A percentile compares a stretch with the other conserved stretches of the same genome.
Conservation (phyloP, 2,329 filamentous ascomycete genomes). For the Venturiaceae sp. region DNA sequence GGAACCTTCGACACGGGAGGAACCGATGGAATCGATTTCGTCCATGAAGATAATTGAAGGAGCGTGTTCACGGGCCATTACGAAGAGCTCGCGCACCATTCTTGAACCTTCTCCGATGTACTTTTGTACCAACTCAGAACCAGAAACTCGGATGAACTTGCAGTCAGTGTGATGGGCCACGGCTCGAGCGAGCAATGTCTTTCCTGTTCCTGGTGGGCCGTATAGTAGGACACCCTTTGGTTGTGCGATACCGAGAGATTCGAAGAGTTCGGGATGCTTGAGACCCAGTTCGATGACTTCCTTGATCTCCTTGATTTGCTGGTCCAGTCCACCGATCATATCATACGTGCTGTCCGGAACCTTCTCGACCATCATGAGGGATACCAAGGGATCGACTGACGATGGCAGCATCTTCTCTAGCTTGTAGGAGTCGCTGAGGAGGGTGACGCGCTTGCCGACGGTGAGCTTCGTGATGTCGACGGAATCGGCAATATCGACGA, state of each 20-base stretch:
- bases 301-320: conserved; percentile 99
- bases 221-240: conserved; percentile 96
- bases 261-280: conserved; percentile 97
- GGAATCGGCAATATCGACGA: conserved; percentile 89
- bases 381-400: conserved; percentile 95
- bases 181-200: conserved; percentile 88
- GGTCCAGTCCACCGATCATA: conserved; percentile 98
- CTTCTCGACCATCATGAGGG: conserved; percentile 99
- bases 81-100: conserved; percentile 98
- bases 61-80: conserved; percentile 97
- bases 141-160: conserved; percentile 96
- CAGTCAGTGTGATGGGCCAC: conserved; percentile 98
- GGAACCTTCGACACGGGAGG: conserved; percentile 89
- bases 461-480: conserved; percentile 96
- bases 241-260: conserved; percentile 96
- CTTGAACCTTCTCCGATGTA: conserved; percentile 97
- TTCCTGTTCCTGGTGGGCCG: conserved; percentile 92
- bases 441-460: conserved; percentile 91
- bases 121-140: conserved; percentile 94
- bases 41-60: conserved; percentile 99
- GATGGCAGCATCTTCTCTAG: conserved; percentile 97
- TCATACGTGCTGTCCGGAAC: conserved; percentile 99
- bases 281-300: conserved; percentile 98
- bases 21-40: conserved; percentile 98
- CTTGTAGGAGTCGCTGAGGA: conserved; percentile 96